Percentiles rank a stretch among this genome's conserved stretches.
phyloP scores from a whole-genome alignment of 768 basidiomycete genomes.

The Udeniomyces megalosporus region DNA sequence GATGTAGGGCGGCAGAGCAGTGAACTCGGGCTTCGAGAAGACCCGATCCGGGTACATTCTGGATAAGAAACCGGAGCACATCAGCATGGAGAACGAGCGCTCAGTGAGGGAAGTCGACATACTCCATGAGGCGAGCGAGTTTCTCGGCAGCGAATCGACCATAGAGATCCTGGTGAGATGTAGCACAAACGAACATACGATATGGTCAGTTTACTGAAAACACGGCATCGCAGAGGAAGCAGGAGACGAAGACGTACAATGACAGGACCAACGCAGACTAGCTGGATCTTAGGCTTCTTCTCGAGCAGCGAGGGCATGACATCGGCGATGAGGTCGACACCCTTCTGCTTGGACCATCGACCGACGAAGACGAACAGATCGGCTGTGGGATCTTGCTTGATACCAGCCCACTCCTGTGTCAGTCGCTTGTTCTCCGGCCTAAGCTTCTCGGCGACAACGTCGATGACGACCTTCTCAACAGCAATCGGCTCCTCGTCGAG shows the following conservation, averaged over 20 bases:
- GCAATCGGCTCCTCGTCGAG: conserved; percentile 61
- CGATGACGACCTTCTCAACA: conserved; percentile 57
- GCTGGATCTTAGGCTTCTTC: conserved; percentile 67
- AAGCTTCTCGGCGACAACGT: conserved; percentile 62
- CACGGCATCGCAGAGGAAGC: too few species aligned
- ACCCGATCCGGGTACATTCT: conserved; percentile 76
- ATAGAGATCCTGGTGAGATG: conserved; percentile 71
- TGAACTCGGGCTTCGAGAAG: conserved; percentile 93
- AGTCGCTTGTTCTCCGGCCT: conserved; percentile 81
- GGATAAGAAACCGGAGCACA: too few species aligned
- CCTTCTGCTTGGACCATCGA: conserved; percentile 96
- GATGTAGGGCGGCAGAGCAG: conserved; percentile 75
- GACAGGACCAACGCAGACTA: conserved; percentile 81
- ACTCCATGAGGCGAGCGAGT: conserved; percentile 74
- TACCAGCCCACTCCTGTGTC: conserved; percentile 87
- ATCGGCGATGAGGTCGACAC: conserved; percentile 88
- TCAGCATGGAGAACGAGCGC: too few species aligned
- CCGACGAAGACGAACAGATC: conserved; percentile 93
- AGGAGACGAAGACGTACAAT: too few species aligned
- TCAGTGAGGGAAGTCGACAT: too few species aligned
- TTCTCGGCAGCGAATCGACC: conserved; percentile 93
- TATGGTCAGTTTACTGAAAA: too few species aligned
- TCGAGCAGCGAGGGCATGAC: conserved; percentile 82
- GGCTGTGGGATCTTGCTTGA: conserved; percentile 75
- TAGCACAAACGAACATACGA: too few species aligned